These are phyloP conservation scores for Luffa acutangula DNA, from an alignment of 306 rosid genomes.

Conservation along the genomic window DNA sequence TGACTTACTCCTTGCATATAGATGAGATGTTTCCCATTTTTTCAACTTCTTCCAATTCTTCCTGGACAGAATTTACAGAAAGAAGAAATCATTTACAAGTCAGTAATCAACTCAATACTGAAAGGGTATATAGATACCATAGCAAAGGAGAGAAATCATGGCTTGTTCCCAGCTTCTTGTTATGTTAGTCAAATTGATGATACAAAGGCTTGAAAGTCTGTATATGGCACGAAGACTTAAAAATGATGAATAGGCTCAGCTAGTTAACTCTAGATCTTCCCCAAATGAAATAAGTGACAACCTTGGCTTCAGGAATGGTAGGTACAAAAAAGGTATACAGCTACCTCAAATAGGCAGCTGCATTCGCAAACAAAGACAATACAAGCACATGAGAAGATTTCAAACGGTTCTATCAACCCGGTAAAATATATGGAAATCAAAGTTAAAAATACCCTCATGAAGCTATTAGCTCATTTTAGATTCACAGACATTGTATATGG, in stretches of 20 bases:
- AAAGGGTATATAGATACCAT: not conserved
- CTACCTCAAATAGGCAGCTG: not conserved
- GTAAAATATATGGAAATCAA: not conserved
- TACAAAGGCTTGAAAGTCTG: not conserved
- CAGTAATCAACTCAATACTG: not conserved
- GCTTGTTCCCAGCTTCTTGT: not conserved
- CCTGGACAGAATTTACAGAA: constrained; percentile 30
- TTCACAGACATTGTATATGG: no score
- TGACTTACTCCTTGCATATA: constrained; percentile 54
- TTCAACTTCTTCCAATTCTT: constrained; percentile 62
- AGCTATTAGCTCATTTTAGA: not conserved
- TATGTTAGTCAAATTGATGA: not conserved
- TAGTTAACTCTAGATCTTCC: not conserved
- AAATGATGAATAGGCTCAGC: not conserved
- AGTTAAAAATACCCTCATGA: not conserved
- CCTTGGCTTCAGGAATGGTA: not conserved
- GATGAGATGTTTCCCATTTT: constrained; percentile 53
- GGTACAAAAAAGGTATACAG: not conserved
- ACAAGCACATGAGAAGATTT: not conserved
- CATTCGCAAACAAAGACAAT: not conserved
- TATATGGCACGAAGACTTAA: not conserved
- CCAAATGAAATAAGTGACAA: not conserved
- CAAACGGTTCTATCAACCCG: not conserved
- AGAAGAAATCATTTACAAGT: not conserved
- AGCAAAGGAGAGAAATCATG: not conserved